These are phyloP conservation scores for Boletus sp. DNA, from an alignment of 768 basidiomycete species.

Conservation along the genomic window DNA sequence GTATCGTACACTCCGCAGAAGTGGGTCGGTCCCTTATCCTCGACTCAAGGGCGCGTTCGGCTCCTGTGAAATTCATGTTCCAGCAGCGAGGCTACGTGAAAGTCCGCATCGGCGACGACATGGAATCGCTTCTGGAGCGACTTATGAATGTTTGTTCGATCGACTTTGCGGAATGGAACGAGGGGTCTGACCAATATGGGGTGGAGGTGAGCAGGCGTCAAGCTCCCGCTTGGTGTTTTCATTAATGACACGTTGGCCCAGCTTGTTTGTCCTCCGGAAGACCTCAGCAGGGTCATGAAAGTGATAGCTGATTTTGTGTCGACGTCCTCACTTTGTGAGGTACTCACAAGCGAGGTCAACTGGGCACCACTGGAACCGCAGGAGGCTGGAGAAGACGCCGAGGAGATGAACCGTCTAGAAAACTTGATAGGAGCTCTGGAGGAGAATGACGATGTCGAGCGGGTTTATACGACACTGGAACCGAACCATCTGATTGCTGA, in stretches of 20 bases:
- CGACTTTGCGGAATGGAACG: constrained; percentile 41
- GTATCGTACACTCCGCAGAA: constrained; percentile 3
- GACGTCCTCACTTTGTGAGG: constrained; percentile 32
- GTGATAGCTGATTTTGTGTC: constrained; percentile 27
- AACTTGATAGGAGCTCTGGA: constrained; percentile 51
- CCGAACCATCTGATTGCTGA: constrained; percentile 24
- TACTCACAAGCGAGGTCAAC: constrained; percentile 49
- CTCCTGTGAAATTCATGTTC: constrained; percentile 68
- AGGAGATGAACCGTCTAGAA: constrained; percentile 35
- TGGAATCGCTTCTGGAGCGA: constrained; percentile 36
- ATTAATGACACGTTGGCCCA: constrained; percentile 16
- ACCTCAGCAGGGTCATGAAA: constrained; percentile 37
- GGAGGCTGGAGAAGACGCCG: constrained; percentile 37
- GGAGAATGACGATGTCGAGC: constrained; percentile 53
- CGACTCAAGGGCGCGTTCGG: constrained; percentile 50
- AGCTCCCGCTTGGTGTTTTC: not conserved
- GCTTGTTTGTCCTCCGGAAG: constrained; percentile 45
- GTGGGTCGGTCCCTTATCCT: not conserved
- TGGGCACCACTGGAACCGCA: constrained; percentile 49
- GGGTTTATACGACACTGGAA: constrained; percentile 56
- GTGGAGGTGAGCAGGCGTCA: constrained; percentile 30
- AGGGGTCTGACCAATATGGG: constrained; percentile 32
- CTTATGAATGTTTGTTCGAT: constrained; percentile 42
- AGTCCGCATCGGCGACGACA: constrained; percentile 37
- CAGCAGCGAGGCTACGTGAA: constrained; percentile 50